Conservation (phyloP, 2,329 filamentous ascomycete species). For the Beauveria sp. region DNA sequence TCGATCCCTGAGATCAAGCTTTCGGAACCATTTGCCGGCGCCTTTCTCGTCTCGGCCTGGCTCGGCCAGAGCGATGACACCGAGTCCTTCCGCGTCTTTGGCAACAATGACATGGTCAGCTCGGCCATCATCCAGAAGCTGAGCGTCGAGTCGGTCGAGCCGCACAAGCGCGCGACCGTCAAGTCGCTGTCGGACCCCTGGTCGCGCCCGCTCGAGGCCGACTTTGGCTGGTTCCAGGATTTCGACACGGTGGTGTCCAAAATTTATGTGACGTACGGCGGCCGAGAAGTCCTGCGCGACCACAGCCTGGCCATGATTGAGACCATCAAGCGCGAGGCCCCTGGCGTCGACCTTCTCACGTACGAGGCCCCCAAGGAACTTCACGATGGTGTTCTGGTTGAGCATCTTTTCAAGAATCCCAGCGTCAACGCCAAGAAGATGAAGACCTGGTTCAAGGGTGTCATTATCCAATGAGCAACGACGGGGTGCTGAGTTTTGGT, state of each 20-base stretch:
- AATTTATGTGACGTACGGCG: constrained; percentile 6
- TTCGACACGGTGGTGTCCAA: neutral
- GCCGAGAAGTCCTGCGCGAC: constrained; percentile 5
- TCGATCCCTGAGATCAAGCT: constrained; percentile 14
- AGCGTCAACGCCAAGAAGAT: constrained; percentile 24
- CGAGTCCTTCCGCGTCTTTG: neutral
- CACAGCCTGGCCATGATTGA: constrained; percentile 2
- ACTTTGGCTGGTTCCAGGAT: neutral
- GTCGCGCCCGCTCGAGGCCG: constrained; percentile 7
- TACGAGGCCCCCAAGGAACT: neutral
- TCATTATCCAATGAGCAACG: neutral
- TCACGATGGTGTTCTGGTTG: constrained; percentile 24
- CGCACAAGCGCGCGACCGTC: neutral
- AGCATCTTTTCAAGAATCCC: constrained; percentile 17
- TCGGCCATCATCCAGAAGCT: neutral
- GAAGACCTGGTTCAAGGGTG: constrained; percentile 23
- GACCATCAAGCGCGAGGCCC: neutral
- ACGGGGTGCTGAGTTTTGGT: neutral
- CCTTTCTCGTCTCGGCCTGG: constrained; percentile 25
- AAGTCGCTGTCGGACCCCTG: neutral
- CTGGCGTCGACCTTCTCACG: neutral
- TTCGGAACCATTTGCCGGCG: constrained; percentile 19
- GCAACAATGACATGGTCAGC: constrained; percentile 10
- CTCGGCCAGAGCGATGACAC: constrained; percentile 10
- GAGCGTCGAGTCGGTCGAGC: neutral